A percentile compares a stretch with the other conserved stretches of the same genome.
phyloP scores from a whole-genome alignment of 2,329 filamentous ascomycete genomes.

The Talaromyces verruculosus region DNA sequence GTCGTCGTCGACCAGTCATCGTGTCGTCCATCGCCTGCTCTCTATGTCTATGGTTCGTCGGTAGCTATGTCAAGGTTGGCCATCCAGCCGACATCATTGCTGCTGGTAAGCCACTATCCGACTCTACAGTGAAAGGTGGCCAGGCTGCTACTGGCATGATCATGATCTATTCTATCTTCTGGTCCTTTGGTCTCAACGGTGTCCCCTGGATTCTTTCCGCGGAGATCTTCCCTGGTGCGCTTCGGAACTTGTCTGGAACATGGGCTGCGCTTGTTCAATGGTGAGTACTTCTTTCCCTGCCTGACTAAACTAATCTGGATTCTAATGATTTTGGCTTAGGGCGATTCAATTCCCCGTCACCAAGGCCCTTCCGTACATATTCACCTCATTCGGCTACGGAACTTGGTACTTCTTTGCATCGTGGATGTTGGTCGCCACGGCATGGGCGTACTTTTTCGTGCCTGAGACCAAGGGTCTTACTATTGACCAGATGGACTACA shows the following conservation, averaged over 20 bases:
- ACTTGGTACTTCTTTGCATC: constrained; percentile 45
- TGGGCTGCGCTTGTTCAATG: background rate
- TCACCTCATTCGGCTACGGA: constrained; percentile 40
- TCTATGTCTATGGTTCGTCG: constrained; percentile 26
- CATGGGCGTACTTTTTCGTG: constrained; percentile 40
- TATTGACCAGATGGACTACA: constrained; percentile 25
- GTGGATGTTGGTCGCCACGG: constrained; percentile 36
- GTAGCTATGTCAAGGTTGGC: constrained; percentile 26
- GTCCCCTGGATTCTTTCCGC: constrained; percentile 47
- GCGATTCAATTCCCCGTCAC: constrained; percentile 35
- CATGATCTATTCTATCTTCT: constrained; percentile 32
- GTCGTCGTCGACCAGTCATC: constrained; percentile 24
- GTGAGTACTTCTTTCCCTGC: background rate
- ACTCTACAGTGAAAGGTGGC: constrained; percentile 25
- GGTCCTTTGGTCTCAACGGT: constrained; percentile 44
- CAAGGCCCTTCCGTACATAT: constrained; percentile 44
- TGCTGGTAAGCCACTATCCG: constrained; percentile 19
- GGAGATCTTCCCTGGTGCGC: constrained; percentile 44
- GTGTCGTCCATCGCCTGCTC: constrained; percentile 26
- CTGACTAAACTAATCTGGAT: background rate
- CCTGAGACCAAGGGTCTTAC: constrained; percentile 27
- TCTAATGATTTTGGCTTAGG: background rate
- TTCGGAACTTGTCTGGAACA: constrained; percentile 34
- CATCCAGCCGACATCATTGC: constrained; percentile 20
- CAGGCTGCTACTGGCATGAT: constrained; percentile 26